Conservation (phyloP, 2,329 filamentous ascomycete genomes). For the Coleophoma crateriformis region DNA sequence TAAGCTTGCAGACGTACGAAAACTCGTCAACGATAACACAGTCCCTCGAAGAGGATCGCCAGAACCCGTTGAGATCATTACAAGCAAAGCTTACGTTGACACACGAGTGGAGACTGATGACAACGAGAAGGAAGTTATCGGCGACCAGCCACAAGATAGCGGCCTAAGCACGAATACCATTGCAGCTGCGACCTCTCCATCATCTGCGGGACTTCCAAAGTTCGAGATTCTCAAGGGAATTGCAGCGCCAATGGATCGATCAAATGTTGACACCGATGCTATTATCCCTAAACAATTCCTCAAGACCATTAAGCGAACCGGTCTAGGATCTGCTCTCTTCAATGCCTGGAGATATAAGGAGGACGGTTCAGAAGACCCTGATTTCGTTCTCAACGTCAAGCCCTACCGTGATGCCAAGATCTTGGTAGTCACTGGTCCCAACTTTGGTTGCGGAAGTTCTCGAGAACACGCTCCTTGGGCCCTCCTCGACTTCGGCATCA, state of each 20-base stretch:
- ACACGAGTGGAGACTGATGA: constrained; percentile 47
- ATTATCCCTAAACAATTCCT: constrained; percentile 99
- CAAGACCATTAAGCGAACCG: constrained; percentile 98
- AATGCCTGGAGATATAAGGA: constrained; percentile 73
- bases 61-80: constrained; percentile 11
- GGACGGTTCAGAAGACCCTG: constrained; percentile 67
- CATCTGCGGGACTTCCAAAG: constrained; percentile 66
- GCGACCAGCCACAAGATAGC: constrained; percentile 58
- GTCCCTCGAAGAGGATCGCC: constrained; percentile 18
- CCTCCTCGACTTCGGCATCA: constrained; percentile 92
- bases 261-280: constrained; percentile 97
- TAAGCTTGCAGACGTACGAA: constrained; percentile 87
- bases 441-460: constrained; percentile 92
- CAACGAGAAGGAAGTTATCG: constrained; percentile 45
- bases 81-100: constrained; percentile 43
- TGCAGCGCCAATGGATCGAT: constrained; percentile 78
- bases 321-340: constrained; percentile 84
- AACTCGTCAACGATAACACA: constrained; percentile 57
- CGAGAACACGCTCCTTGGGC: constrained; percentile 98
- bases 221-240: constrained; percentile 82
- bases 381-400: constrained; percentile 87
- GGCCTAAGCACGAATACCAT: constrained; percentile 59
- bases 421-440: constrained; percentile 82
- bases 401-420: constrained; percentile 83
- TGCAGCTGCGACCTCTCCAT: constrained; percentile 32